Conservation (phyloP, 257 asterid species). For the Plantago major region DNA sequence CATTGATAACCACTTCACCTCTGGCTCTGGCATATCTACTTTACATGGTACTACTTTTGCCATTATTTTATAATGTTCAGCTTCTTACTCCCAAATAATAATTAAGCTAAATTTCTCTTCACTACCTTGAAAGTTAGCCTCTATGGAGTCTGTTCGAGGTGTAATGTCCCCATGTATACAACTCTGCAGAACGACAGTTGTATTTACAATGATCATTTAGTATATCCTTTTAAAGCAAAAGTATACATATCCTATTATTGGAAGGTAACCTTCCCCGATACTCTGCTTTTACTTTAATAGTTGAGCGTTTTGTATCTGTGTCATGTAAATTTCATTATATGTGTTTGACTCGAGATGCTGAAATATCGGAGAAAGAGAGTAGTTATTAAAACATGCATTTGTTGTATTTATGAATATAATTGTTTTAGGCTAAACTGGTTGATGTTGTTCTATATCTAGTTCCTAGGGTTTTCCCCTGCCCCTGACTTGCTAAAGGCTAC, state of each 20-base stretch:
- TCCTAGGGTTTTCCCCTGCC: too few relatives aligned
- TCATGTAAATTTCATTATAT: too few relatives aligned
- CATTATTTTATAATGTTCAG: slow-evolving; percentile 19
- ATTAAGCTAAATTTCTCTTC: slow-evolving; percentile 24
- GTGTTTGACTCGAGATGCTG: too few relatives aligned
- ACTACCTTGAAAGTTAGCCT: slow-evolving; percentile 67
- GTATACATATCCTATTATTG: slow-evolving; percentile 51
- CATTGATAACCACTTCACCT: slow-evolving; percentile 59
- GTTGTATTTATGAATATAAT: too few relatives aligned
- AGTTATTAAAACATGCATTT: too few relatives aligned
- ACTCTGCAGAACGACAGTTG: slow-evolving; percentile 94
- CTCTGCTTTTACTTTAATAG: too few relatives aligned
- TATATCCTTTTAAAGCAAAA: slow-evolving; percentile 61
- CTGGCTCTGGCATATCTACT: slow-evolving; percentile 68
- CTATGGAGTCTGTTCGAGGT: slow-evolving; percentile 93
- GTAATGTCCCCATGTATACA: slow-evolving; percentile 96
- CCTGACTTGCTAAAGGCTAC: neutral
- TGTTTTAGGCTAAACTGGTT: too few relatives aligned
- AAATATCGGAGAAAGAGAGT: too few relatives aligned
- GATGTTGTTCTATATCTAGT: too few relatives aligned
- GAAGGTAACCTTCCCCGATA: slow-evolving; percentile 46
- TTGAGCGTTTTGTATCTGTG: too few relatives aligned
- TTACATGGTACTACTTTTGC: slow-evolving; percentile 62
- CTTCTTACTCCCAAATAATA: slow-evolving; percentile 4
- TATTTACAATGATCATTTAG: slow-evolving; percentile 73